phyloP scores from a whole-genome alignment of 495 filamentous ascomycete species.

The Penicillium atrosanguineum region DNA sequence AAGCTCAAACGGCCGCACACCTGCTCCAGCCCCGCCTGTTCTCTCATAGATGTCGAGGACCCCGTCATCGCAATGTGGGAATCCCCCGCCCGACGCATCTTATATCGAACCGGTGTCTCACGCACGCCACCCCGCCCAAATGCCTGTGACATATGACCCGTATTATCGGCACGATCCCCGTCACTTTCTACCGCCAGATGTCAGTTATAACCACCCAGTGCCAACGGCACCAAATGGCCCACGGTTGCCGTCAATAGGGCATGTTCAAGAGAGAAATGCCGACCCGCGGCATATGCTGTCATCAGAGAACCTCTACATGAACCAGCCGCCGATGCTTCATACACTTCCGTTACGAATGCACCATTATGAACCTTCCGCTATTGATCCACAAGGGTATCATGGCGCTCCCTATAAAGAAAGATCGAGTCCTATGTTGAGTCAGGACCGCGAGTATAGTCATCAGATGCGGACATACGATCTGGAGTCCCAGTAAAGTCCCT shows the following conservation, averaged over 20 bases:
- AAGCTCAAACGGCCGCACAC: constrained; percentile 6
- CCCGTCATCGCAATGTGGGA: constrained; percentile 23
- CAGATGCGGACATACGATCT: constrained; percentile 30
- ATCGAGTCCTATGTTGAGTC: constrained; percentile 19
- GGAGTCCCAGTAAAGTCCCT: constrained; percentile 43
- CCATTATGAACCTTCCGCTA: constrained; percentile 7
- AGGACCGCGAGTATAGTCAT: constrained; percentile 28
- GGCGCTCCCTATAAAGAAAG: constrained; percentile 24
- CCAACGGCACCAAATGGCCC: constrained; percentile 11
- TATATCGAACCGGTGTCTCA: constrained; percentile 10
- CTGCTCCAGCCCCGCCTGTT: constrained; percentile 9
- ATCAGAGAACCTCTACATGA: constrained; percentile 20
- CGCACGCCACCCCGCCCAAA: constrained; percentile 8
- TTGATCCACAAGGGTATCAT: constrained; percentile 17
- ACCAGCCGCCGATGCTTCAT: constrained; percentile 21
- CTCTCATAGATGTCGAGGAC: constrained; percentile 26
- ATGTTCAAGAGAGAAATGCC: constrained; percentile 12
- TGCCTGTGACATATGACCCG: constrained; percentile 18
- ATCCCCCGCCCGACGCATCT: constrained; percentile 17
- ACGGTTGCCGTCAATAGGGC: constrained; percentile 18
- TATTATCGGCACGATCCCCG: constrained; percentile 22
- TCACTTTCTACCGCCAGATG: constrained; percentile 11
- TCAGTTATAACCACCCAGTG: constrained; percentile 21
- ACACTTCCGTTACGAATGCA: constrained; percentile 19
- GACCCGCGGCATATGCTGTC: constrained; percentile 29